Percentiles rank a stretch among this genome's conserved stretches.
phyloP scores from a whole-genome alignment of 495 filamentous ascomycete species.

The Endocarpon pusillum region DNA sequence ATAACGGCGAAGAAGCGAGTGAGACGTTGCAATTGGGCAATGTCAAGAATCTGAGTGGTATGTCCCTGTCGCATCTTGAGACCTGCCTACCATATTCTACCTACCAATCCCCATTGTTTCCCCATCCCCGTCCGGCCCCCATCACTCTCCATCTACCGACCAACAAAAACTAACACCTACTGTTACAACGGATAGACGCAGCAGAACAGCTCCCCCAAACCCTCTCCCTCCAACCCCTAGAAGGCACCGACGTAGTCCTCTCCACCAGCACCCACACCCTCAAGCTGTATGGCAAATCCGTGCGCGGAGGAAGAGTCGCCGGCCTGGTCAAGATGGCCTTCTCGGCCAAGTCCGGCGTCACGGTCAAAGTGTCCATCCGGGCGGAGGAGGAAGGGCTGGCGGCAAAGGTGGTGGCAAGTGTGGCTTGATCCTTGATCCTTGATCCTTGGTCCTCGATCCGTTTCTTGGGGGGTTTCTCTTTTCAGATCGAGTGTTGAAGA shows the following conservation, averaged over 20 bases:
- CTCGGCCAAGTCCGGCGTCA: slow-evolving; percentile 79
- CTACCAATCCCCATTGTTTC: neutral
- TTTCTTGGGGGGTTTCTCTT: too few species aligned
- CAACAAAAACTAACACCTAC: slow-evolving; percentile 20
- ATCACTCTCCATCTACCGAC: neutral
- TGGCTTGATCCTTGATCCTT: slow-evolving; percentile 63
- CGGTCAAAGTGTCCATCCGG: slow-evolving; percentile 80
- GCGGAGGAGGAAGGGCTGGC: slow-evolving; percentile 89
- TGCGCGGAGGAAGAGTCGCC: slow-evolving; percentile 77
- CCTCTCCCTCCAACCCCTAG: slow-evolving; percentile 81
- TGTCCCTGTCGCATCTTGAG: slow-evolving; percentile 14
- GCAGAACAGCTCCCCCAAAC: slow-evolving; percentile 77
- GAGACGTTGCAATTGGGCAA: slow-evolving; percentile 84
- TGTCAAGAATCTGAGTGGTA: slow-evolving; percentile 86
- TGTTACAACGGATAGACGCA: slow-evolving; percentile 46
- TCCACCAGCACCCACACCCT: slow-evolving; percentile 82
- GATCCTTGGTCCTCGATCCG: neutral
- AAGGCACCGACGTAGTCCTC: slow-evolving; percentile 79
- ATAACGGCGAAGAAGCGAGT: slow-evolving; percentile 72
- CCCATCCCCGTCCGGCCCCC: neutral
- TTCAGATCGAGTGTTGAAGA: too few species aligned
- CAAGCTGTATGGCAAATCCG: slow-evolving; percentile 90
- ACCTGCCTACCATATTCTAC: neutral
- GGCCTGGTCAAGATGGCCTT: slow-evolving; percentile 85
- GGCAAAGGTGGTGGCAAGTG: slow-evolving; percentile 61